Conservation (phyloP, 2,329 filamentous ascomycete genomes). For the Fusarium kyushuense region DNA sequence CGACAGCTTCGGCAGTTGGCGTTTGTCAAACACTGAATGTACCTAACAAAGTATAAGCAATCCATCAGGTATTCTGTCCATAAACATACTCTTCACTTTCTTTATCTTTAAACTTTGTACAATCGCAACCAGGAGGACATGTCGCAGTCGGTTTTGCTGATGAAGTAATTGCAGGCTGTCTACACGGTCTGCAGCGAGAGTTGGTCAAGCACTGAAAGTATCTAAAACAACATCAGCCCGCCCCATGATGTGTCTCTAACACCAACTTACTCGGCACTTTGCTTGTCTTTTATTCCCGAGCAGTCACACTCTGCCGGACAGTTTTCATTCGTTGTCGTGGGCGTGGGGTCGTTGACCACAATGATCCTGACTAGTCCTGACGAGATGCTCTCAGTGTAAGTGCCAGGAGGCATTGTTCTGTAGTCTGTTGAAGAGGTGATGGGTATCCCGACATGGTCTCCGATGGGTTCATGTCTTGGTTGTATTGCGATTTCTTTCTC, state of each 20-base stretch:
- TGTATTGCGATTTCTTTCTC: neutral
- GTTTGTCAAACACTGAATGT: constrained; percentile 53
- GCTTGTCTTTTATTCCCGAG: constrained; percentile 43
- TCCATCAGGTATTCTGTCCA: too few relatives aligned
- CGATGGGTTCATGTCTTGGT: neutral
- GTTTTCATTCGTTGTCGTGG: constrained; percentile 8
- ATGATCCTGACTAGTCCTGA: constrained; percentile 36
- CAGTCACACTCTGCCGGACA: constrained; percentile 47
- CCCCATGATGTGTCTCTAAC: neutral
- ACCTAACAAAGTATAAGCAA: constrained; percentile 40
- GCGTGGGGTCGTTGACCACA: constrained; percentile 33
- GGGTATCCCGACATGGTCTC: neutral
- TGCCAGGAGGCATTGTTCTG: constrained; percentile 44
- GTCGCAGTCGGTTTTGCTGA: neutral
- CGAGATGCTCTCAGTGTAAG: constrained; percentile 41
- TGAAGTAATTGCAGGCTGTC: constrained; percentile 27
- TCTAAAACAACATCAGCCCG: constrained; percentile 29
- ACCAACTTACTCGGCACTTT: constrained; percentile 41
- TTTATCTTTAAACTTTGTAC: constrained; percentile 43
- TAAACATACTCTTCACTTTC: constrained; percentile 49
- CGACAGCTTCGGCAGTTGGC: constrained; percentile 45
- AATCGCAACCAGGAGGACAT: constrained; percentile 41
- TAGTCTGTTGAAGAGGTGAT: constrained; percentile 37
- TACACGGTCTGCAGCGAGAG: constrained; percentile 45
- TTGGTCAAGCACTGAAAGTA: constrained; percentile 50